These are phyloP conservation scores for Tolypocladium paradoxum DNA, from an alignment of 2,329 filamentous ascomycete species.

Conservation along the genomic window DNA sequence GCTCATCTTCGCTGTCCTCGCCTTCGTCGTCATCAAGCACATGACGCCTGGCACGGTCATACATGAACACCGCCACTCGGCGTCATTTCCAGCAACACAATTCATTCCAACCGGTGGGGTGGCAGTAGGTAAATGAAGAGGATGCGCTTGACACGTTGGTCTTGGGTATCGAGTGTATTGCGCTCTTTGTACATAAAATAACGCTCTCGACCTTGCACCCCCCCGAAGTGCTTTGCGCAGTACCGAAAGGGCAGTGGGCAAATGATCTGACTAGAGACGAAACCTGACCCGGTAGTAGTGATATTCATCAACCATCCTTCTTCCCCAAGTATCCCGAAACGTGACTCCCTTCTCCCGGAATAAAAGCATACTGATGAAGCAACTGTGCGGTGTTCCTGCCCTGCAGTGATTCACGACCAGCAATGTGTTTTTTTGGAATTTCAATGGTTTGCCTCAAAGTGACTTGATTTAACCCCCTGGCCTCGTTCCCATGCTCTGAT, in stretches of 20 bases:
- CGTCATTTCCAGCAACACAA: not conserved
- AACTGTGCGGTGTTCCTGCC: slow-evolving; percentile 2
- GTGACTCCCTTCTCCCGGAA: slow-evolving; percentile 2
- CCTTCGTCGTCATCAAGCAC: slow-evolving; percentile 1
- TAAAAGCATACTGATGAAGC: slow-evolving; percentile 12
- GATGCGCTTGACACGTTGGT: not conserved
- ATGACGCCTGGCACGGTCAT: not conserved
- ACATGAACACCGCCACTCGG: not conserved
- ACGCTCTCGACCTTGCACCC: not conserved
- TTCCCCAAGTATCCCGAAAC: not conserved
- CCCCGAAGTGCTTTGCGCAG: not conserved
- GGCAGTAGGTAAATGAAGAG: not conserved
- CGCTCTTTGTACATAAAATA: not conserved
- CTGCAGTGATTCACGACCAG: not conserved
- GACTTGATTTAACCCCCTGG: not conserved
- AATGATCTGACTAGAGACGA: not conserved
- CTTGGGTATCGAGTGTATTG: not conserved
- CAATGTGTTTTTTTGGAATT: not conserved
- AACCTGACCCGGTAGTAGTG: not conserved
- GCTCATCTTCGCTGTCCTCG: not conserved
- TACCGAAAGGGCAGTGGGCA: not conserved
- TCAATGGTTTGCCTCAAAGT: not conserved
- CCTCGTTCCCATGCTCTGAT: not conserved
- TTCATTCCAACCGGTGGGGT: not conserved
- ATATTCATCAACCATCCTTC: not conserved